Percentiles rank a stretch among this genome's conserved stretches.
These are phyloP conservation scores for Urochloa ruziziensis DNA, from an alignment of 176 grass and related monocot species.

Conservation along the genomic window DNA sequence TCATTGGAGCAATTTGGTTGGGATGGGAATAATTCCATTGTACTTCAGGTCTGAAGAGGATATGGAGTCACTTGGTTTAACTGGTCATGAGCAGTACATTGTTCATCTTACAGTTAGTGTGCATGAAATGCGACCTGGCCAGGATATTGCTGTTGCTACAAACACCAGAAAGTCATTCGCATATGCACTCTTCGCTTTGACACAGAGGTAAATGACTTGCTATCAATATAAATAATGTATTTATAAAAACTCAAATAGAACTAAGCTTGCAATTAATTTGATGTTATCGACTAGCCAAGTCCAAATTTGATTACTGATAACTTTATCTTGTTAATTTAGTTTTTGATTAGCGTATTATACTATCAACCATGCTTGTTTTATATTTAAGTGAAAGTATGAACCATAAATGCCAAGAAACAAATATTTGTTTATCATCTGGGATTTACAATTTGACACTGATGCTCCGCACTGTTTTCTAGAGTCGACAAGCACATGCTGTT, in stretches of 20 bases:
- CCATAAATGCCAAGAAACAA: not conserved
- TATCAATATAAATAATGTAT: too few species aligned
- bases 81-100: constrained; percentile 37
- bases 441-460: too few species aligned
- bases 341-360: not conserved
- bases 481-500: not conserved
- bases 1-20: constrained; percentile 47
- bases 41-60: constrained; percentile 44
- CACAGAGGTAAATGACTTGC: constrained; percentile 42
- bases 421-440: not conserved
- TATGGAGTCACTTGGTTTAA: constrained; percentile 49
- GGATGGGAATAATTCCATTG: constrained; percentile 43
- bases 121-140: constrained; percentile 25
- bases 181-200: constrained; percentile 35
- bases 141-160: constrained; percentile 28
- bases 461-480: too few species aligned
- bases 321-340: not conserved
- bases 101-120: constrained; percentile 40
- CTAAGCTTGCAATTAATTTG: not conserved
- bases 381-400: not conserved
- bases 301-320: not conserved
- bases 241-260: not conserved
- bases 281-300: not conserved
- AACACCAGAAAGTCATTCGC: constrained; percentile 25
- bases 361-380: not conserved